These are phyloP conservation scores for Tricharina praecox DNA, from an alignment of 495 filamentous ascomycete species.

Conservation along the genomic window DNA sequence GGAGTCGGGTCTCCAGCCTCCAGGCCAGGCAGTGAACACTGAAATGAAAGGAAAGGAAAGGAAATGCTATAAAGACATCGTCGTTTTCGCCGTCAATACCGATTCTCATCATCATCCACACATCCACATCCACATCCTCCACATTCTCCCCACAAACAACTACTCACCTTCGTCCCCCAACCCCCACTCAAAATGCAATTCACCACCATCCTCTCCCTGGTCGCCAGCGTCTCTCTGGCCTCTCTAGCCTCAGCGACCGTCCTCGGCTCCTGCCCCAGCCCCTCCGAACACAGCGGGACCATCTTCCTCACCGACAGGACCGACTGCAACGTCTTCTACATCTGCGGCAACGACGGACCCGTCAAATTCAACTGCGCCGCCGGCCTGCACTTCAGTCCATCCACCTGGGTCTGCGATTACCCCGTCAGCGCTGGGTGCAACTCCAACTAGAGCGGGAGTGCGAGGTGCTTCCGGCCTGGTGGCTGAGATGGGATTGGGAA, in stretches of 20 bases:
- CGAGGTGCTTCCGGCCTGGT: background rate
- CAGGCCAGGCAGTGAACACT: too few species aligned
- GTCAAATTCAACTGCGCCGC: constrained; percentile 3
- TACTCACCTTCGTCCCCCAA: too few species aligned
- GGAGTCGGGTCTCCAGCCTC: too few species aligned
- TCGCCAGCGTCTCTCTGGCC: too few species aligned
- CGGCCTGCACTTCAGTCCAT: background rate
- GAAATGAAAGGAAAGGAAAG: too few species aligned
- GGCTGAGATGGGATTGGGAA: background rate
- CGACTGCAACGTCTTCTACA: constrained; percentile 4
- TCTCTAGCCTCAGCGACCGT: background rate
- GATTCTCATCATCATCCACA: constrained; percentile 1
- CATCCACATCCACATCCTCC: background rate
- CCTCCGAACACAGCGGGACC: background rate
- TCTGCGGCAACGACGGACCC: background rate
- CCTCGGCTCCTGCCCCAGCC: background rate
- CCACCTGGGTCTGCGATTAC: background rate
- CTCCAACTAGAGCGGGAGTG: background rate
- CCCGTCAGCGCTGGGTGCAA: background rate
- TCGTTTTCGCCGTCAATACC: too few species aligned
- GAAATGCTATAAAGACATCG: too few species aligned
- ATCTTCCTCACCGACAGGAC: constrained; percentile 1
- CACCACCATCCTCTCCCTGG: constrained; percentile 2
- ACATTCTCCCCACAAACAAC: background rate
- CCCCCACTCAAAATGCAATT: constrained; percentile 8